A percentile compares a stretch with the other conserved stretches of the same genome.
Evolutionary conservation across 2,329 filamentous ascomycete genomes (phyloP).

Genomic region (Cyphellophora attinorum): DNA sequence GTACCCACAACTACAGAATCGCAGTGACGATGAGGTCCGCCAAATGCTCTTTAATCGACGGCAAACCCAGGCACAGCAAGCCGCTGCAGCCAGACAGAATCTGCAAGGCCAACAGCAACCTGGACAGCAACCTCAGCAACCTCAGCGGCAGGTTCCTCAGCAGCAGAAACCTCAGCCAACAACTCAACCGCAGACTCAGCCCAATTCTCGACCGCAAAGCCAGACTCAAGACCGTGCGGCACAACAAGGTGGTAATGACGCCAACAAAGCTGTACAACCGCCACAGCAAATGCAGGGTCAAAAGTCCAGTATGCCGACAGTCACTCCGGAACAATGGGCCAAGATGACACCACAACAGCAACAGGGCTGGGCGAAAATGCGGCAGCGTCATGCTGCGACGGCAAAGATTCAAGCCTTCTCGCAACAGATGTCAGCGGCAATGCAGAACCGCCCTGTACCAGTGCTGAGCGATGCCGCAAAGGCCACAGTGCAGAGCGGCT

Average conservation of each 20-base stretch:
- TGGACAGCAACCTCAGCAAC: slow-evolving; percentile 10
- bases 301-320: too few species aligned
- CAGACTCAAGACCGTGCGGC: not conserved
- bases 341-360: slow-evolving; percentile 33
- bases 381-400: slow-evolving; percentile 24
- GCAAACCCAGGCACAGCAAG: slow-evolving; percentile 9
- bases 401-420: slow-evolving; percentile 30
- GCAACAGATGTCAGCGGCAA: slow-evolving; percentile 28
- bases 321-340: slow-evolving; percentile 18
- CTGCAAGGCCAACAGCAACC: slow-evolving; percentile 11
- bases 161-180: slow-evolving; percentile 6
- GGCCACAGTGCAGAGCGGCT: too few species aligned
- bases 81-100: too few species aligned
- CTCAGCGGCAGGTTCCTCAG: slow-evolving; percentile 6
- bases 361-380: slow-evolving; percentile 22
- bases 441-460: slow-evolving; percentile 23
- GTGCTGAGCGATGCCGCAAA: slow-evolving; percentile 24
- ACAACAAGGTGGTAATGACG: not conserved
- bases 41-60: slow-evolving; percentile 12
- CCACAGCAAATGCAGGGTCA: not conserved
- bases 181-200: slow-evolving; percentile 5
- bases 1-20: slow-evolving; percentile 11
- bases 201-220: slow-evolving; percentile 3
- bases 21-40: slow-evolving; percentile 14
- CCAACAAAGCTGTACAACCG: not conserved